These are phyloP conservation scores for Candida tammaniensis DNA, from an alignment of 805 yeast genomes.

Conservation along the genomic window DNA sequence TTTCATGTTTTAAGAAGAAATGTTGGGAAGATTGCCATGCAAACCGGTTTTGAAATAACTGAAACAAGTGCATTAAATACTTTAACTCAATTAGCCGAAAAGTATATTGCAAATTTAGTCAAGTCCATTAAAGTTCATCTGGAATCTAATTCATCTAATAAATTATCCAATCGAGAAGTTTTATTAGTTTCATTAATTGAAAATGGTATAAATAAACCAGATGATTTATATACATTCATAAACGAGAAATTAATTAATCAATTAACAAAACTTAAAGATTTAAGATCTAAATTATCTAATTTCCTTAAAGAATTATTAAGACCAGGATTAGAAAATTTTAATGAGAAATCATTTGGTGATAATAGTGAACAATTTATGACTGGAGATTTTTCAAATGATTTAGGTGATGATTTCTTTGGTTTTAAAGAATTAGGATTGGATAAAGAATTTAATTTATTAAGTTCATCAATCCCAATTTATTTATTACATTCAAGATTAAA, in stretches of 20 bases:
- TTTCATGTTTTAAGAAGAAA: conserved; percentile 64
- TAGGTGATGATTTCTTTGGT: conserved; percentile 98
- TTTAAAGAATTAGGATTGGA: conserved; percentile 92
- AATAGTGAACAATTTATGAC: conserved; percentile 91
- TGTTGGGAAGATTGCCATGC: conserved; percentile 80
- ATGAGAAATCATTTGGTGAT: conserved; percentile 79
- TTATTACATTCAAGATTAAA: conserved; percentile 74
- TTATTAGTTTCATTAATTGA: conserved; percentile 67
- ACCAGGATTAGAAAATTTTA: conserved; percentile 72
- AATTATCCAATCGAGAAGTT: conserved; percentile 40
- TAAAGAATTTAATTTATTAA: conserved; percentile 81
- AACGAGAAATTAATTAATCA: conserved; percentile 71
- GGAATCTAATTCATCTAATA: conserved; percentile 57
- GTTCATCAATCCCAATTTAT: conserved; percentile 86
- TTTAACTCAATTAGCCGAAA: conserved; percentile 80
- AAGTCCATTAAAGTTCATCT: conserved; percentile 66
- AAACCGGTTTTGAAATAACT: conserved; percentile 85
- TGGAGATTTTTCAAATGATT: conserved; percentile 90
- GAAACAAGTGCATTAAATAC: conserved; percentile 75
- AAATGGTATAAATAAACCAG: conserved; percentile 82
- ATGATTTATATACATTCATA: conserved; percentile 68
- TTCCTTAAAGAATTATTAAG: conserved; percentile 79
- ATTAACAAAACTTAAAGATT: conserved; percentile 63
- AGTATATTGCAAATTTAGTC: conserved; percentile 71
- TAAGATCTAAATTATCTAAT: conserved; percentile 60